Evolutionary conservation across 371 early-diverging fungal genomes (phyloP).

Genomic region (Rhizopus microsporus): DNA sequence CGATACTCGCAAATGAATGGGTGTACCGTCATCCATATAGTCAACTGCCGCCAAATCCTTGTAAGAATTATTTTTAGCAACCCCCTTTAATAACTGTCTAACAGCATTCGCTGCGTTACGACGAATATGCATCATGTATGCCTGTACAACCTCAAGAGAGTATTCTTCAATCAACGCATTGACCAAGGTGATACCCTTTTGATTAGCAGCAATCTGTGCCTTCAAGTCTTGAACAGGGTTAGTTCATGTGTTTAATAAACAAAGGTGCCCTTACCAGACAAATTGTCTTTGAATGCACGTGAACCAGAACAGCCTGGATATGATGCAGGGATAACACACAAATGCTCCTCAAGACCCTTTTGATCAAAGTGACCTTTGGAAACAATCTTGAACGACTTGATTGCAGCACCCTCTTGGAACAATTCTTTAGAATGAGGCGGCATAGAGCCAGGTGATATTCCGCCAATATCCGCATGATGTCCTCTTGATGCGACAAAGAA

Average conservation of each 20-base stretch:
- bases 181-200: conserved; percentile 87
- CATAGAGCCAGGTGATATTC: conserved; percentile 80
- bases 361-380: conserved; percentile 77
- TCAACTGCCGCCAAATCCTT: conserved; percentile 68
- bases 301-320: conserved; percentile 89
- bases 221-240: conserved; percentile 68
- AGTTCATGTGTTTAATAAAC: neutral
- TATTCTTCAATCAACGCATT: conserved; percentile 82
- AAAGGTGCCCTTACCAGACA: conserved; percentile 58
- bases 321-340: conserved; percentile 81
- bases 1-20: conserved; percentile 73
- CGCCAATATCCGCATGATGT: conserved; percentile 98
- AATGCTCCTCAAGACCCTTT: conserved; percentile 67
- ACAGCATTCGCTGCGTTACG: conserved; percentile 90
- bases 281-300: conserved; percentile 81
- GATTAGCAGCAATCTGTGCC: conserved; percentile 95
- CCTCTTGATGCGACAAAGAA: conserved; percentile 96
- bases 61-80: conserved; percentile 47
- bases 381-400: conserved; percentile 89
- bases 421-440: conserved; percentile 87
- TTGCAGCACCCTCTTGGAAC: conserved; percentile 93
- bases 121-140: conserved; percentile 89
- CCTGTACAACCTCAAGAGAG: conserved; percentile 84
- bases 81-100: conserved; percentile 66
- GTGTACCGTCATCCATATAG: conserved; percentile 94